Base-by-base conservation (phyloP, 192 early-diverging fungal species). In the Dissophora globulifera region DNA sequence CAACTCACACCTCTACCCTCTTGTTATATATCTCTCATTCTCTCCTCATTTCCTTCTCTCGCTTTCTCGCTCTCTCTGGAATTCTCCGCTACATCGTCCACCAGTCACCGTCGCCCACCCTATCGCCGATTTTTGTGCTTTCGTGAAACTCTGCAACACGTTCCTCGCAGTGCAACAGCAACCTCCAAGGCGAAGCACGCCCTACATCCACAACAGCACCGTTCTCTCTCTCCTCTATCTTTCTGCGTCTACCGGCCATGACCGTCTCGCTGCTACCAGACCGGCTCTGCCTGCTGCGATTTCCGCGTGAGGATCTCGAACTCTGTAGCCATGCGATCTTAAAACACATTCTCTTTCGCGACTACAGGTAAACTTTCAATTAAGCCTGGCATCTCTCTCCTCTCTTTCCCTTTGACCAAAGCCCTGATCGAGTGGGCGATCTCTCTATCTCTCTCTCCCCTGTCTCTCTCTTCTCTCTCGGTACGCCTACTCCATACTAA, bases 261-360 rank as follows among this genome's bases (percentile, higher is more conserved):
- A 82, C 82, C 50, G 84, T 88, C 32, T 72, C 83, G 12, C 67
- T 91, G 45, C 76, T 89, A 32, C 86, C 89, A 35, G 66, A 78
- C 41, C 69, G 89, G 47, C 79, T 91, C 51, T 79, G 80, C 27
- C 67, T 91, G 27, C 62, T 91, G 20, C 87, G 87, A 20, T 86
- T 89, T 40, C 86, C 88, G 45, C 82, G 83, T 32, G 70, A 68
- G 20, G 78, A 81, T 11, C 78, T 91, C 12, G 74, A 84, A n/a
- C 50, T 59, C 26, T 81, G 86, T 33, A 85, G 85, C 42, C 87
- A 90, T 72, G 85, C 88, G 9, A 80, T 91, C 27, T 70, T 91
- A 29, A 86, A 86, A 65, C 82, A 83, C 15, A 79, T 86, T 51
- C 83, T 89, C 27, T 87, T 90, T 20, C 58, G 72, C 12, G 52